phyloP scores from a whole-genome alignment of 1,284 basidiomycete species.

The Cronartium quercuum region DNA sequence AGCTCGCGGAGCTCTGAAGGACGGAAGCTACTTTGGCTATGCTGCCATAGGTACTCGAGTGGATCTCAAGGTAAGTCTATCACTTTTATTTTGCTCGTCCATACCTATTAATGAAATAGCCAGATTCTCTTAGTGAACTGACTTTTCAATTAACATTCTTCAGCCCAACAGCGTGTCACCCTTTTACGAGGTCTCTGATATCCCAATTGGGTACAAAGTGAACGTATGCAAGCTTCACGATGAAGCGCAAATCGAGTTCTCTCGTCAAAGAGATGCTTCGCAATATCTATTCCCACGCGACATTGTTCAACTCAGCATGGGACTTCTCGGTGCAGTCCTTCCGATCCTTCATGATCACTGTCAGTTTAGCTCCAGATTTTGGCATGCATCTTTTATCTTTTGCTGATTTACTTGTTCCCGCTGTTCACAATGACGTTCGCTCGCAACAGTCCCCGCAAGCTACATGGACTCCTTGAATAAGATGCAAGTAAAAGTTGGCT shows the following conservation, averaged over 20 bases:
- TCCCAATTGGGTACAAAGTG: slow-evolving; percentile 13
- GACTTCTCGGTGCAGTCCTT: slow-evolving; percentile 2
- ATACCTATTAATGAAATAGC: too few species aligned
- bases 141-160: not conserved
- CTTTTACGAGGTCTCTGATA: slow-evolving; percentile 13
- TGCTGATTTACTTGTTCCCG: not conserved
- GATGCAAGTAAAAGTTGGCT: slow-evolving; percentile 9
- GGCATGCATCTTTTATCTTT: not conserved
- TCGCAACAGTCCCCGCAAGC: slow-evolving; percentile 22
- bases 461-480: slow-evolving; percentile 35
- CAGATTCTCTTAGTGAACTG: not conserved
- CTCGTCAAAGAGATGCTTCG: slow-evolving; percentile 10
- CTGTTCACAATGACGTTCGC: not conserved
- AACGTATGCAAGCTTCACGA: slow-evolving; percentile 24
- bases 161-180: not conserved
- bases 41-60: slow-evolving; percentile 14
- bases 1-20: not conserved
- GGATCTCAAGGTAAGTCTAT: slow-evolving; percentile 1
- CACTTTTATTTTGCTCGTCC: not conserved
- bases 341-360: slow-evolving; percentile 37
- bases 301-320: slow-evolving; percentile 30
- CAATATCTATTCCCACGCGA: slow-evolving; percentile 12
- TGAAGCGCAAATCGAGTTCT: slow-evolving; percentile 25
- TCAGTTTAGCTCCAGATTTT: not conserved
- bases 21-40: slow-evolving; percentile 8